A percentile compares a stretch with the other conserved stretches of the same genome.
These are phyloP conservation scores for Pleodorina starrii DNA, from an alignment of 139 green algal species.

Conservation along the genomic window DNA sequence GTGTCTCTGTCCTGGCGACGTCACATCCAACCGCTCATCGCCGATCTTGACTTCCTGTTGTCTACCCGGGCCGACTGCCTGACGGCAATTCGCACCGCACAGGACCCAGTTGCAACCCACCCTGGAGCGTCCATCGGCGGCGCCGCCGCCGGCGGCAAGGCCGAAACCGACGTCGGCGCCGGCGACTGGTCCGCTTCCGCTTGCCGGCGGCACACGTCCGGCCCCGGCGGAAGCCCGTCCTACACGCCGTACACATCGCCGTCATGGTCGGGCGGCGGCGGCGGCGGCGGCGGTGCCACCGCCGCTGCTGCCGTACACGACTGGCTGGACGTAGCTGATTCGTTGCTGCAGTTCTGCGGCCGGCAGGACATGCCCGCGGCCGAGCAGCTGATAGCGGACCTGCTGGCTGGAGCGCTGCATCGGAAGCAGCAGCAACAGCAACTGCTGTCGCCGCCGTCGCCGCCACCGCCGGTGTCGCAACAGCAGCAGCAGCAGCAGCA, in stretches of 20 bases:
- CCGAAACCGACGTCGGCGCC: too few species aligned
- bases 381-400: not conserved
- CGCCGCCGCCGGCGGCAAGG: too few species aligned
- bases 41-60: slow-evolving; percentile 8
- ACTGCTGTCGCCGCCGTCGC: not conserved
- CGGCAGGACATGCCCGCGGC: not conserved
- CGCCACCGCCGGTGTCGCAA: not conserved
- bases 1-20: not conserved
- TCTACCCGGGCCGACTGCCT: not conserved
- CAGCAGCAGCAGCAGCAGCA: too few species aligned
- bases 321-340: not conserved
- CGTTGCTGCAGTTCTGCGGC: slow-evolving; percentile 7
- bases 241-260: too few species aligned
- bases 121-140: too few species aligned
- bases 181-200: too few species aligned
- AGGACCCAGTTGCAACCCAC: too few species aligned
- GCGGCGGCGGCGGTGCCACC: not conserved
- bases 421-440: not conserved
- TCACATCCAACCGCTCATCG: slow-evolving; percentile 12
- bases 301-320: not conserved
- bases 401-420: not conserved
- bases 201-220: too few species aligned
- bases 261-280: not conserved
- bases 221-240: too few species aligned
- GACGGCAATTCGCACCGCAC: too few species aligned